Percentiles rank a stretch among this genome's conserved stretches.
These are phyloP conservation scores for Candida bentonensis DNA, from an alignment of 805 yeast genomes.

Conservation along the genomic window DNA sequence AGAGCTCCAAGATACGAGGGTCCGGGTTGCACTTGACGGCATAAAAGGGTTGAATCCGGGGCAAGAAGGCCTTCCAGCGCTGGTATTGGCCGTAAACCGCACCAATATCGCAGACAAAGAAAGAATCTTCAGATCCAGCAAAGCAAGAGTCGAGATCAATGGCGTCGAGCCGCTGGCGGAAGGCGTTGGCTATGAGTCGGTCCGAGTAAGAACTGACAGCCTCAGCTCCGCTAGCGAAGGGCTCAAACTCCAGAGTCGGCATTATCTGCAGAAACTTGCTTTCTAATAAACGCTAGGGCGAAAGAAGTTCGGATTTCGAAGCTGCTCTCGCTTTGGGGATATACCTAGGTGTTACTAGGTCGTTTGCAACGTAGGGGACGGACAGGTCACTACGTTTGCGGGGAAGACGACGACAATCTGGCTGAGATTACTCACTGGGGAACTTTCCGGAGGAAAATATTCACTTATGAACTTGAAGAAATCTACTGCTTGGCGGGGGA, in stretches of 20 bases:
- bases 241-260: constrained; percentile 1
- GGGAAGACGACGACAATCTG: neutral
- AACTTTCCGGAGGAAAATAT: too few relatives aligned
- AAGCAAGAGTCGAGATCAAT: constrained; percentile 46
- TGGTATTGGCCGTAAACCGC: constrained; percentile 46
- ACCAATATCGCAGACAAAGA: constrained; percentile 76
- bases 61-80: constrained; percentile 54
- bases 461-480: too few relatives aligned
- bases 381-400: neutral
- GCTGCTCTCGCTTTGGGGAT: neutral
- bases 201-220: neutral
- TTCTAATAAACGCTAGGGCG: constrained; percentile 1
- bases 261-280: neutral
- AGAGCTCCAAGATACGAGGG: constrained; percentile 36
- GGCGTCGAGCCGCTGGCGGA: constrained; percentile 11
- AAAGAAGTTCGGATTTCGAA: neutral
- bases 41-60: constrained; percentile 72
- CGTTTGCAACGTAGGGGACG: too few relatives aligned
- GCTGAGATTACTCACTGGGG: too few relatives aligned
- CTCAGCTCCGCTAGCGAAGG: neutral
- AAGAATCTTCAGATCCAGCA: constrained; percentile 73
- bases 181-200: constrained; percentile 10
- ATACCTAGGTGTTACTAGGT: neutral
- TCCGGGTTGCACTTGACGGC: constrained; percentile 93
- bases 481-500: too few relatives aligned